Evolutionary conservation across 225 moss, liverwort and hornwort species (phyloP), one percentile per base, ranked within the genome.

Genomic region (Thuidium tamariscinum): DNA sequence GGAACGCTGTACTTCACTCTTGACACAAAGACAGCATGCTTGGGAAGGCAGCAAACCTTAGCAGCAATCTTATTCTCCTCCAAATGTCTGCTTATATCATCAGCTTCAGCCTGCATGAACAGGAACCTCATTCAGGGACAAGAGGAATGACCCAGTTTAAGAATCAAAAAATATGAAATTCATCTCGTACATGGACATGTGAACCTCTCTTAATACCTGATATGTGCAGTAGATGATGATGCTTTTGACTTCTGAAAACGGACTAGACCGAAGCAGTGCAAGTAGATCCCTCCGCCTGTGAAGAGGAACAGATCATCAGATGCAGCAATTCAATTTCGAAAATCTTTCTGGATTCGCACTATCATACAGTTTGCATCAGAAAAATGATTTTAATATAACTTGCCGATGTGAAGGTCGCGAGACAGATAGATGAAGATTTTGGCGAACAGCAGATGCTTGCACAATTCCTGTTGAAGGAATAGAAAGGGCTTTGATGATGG

Each of bases 171-270:
- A 41, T 37, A 41, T 62, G 19, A 86, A 83, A 88, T 84, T 42
- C 81, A 84, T 77, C 51, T 85, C 68, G 39, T 23, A 85, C 12
- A 56, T 79, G 37, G 25, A 79, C 46, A 42, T 42, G 69, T 71
- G 57, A 67, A 67, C 41, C 30, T 51, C 67, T 37, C 70, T 79
- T 2, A 48, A 64, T 89, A 95, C 96, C 96, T 98, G 97, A 82
- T 95, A 98, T 64, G 95, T 95, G 74, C 97, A 98, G 84, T 98
- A 98, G 88, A 96, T 90, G 74, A 98, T 96, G 41, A 98, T 92
- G 73, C 97, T 98, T 86, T 90, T 91, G 73, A 93, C 92, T 52
- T 90, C 93, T 66, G 93, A 89, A 82, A 90, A 95, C 49, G 96
- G 95, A 84, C 92, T 95, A 54, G 88, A 92, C 91, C 91, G 91